Base-by-base conservation (phyloP, 202 grass and related monocot genomes). In the Schoenoplectus triqueter region DNA sequence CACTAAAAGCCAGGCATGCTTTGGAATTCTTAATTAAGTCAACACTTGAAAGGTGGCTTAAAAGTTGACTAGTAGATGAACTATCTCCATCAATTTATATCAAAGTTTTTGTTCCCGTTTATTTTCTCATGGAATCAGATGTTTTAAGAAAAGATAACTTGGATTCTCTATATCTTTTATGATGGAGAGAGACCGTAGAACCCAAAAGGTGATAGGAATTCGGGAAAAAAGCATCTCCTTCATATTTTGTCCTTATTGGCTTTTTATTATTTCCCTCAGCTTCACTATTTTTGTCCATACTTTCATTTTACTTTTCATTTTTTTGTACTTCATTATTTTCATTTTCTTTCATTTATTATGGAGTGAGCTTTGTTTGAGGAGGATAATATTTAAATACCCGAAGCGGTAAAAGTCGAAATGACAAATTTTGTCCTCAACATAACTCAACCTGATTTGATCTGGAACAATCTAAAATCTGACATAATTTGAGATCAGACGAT, bases 51-150 rank as follows among this genome's bases (percentile, higher is more conserved):
- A 86, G 70, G 84, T 71, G 40, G 47, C 42, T 68, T 48, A 67
- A 89, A 31, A 64, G 61, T 78, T 84, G 84, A 86, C 79, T 72
- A 40, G 79, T 77, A 55, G 60, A 82, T 79, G 71, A 89, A 84
- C 70, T 4, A 80, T 42, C 49, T 74, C 84, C 88, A 84, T 71
- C n/a, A 45, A 77, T 83, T 86, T 81, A 20, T 31, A 31, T 31
- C 31, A 39, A 69, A 66, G 49, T 42, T 40, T 77, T 41, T 77
- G 73, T 41, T 77, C 51, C 49, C 17, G 9, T 9, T 18, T 62
- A 17, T 69, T 83, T 51, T 46, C 70, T 63, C 21, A 52, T 51
- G 75, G 86, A 76, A 59, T 83, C 68, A 84, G 69, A 84, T 83
- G 44, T 84, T 64, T 46, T 74, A 50, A 67, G 31, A 59, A 83